Conservation (phyloP, 805 yeast species). For the Saccharomycodes ludwigii region DNA sequence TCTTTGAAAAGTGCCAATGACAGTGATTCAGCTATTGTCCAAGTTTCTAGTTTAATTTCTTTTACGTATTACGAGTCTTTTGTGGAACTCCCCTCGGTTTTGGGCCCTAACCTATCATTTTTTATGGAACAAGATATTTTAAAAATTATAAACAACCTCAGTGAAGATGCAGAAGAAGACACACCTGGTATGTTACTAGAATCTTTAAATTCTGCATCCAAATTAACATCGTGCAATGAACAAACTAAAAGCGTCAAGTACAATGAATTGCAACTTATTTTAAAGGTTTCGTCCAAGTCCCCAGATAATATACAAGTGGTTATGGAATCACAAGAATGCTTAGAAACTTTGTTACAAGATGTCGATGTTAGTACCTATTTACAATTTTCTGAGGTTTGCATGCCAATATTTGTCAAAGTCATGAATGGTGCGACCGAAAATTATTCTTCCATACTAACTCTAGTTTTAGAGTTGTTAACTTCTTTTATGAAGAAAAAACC, state of each 20-base stretch:
- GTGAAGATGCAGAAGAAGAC: constrained; percentile 64
- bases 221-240: constrained; percentile 24
- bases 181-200: constrained; percentile 65
- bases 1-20: constrained; percentile 16
- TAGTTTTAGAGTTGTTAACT: constrained; percentile 21
- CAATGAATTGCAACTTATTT: constrained; percentile 39
- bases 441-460: constrained; percentile 42
- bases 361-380: constrained; percentile 34
- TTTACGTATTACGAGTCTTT: constrained; percentile 38
- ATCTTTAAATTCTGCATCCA: constrained; percentile 45
- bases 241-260: constrained; percentile 14
- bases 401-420: constrained; percentile 38
- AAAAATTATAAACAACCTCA: constrained; percentile 30
- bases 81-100: constrained; percentile 19
- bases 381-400: constrained; percentile 34
- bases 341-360: constrained; percentile 43
- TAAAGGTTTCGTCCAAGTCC: constrained; percentile 57
- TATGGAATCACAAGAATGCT: constrained; percentile 56
- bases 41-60: constrained; percentile 32
- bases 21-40: constrained; percentile 20
- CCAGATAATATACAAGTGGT: constrained; percentile 62
- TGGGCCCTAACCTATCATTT: constrained; percentile 12
- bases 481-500: constrained; percentile 22
- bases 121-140: constrained; percentile 19
- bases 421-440: constrained; percentile 24